Conservation (phyloP, 129 eudicot species). For the Smallanthus sonchifolius region DNA sequence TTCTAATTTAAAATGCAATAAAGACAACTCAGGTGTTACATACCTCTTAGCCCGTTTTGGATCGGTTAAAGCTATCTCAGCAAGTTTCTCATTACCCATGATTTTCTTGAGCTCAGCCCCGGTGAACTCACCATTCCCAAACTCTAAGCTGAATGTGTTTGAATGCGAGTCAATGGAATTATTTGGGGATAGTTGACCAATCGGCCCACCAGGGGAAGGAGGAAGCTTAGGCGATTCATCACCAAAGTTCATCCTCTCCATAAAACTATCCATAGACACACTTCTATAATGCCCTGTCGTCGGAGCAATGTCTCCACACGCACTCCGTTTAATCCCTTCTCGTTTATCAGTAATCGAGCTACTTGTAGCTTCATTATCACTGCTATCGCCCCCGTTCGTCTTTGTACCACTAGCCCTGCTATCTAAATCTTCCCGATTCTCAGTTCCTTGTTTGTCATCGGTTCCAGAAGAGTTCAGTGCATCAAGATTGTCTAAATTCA, state of each 20-base stretch:
- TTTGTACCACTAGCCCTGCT: slow-evolving; percentile 67
- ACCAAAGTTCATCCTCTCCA: slow-evolving; percentile 66
- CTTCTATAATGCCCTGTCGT: slow-evolving; percentile 85
- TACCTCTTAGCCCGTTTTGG: slow-evolving; percentile 97
- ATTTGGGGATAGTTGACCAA: slow-evolving; percentile 67
- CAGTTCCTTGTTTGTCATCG: slow-evolving; percentile 52
- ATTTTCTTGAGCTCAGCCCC: slow-evolving; percentile 92
- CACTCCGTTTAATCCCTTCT: slow-evolving; percentile 84
- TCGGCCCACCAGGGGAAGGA: slow-evolving; percentile 66
- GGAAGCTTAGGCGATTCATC: slow-evolving; percentile 88
- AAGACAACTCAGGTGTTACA: not conserved
- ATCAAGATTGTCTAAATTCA: slow-evolving; percentile 84
- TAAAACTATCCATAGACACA: slow-evolving; percentile 96
- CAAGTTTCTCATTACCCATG: slow-evolving; percentile 97
- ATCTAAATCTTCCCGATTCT: too few relatives aligned
- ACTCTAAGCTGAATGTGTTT: slow-evolving; percentile 72
- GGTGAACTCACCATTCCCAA: slow-evolving; percentile 90
- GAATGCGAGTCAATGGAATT: slow-evolving; percentile 58
- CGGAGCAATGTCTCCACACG: slow-evolving; percentile 79
- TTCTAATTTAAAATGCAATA: not conserved
- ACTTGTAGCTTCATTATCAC: slow-evolving; percentile 96
- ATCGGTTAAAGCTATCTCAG: slow-evolving; percentile 86
- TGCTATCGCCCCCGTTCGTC: slow-evolving; percentile 87
- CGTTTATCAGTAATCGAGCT: slow-evolving; percentile 39
- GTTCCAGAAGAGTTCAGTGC: slow-evolving; percentile 83